Base-by-base conservation (phyloP, 192 early-diverging fungal genomes). In the Geranomyces variabilis region DNA sequence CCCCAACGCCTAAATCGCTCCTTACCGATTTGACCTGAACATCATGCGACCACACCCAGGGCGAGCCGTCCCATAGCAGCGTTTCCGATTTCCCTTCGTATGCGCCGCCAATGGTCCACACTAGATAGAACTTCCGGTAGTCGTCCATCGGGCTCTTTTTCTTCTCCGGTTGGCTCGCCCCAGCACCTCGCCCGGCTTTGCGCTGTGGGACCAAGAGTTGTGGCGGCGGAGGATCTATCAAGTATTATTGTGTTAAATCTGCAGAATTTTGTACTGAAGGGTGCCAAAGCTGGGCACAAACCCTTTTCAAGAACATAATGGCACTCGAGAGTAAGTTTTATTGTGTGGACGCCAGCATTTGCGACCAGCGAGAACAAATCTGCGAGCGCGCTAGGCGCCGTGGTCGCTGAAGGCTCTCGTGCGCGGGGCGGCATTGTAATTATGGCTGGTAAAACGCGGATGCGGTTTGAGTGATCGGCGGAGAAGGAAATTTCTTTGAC, bases 71-170 rank as follows among this genome's bases (percentile, higher is more conserved):
- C 31, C 44, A 60, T 1, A 53, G 59, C 15, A 79, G 66, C 31
- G 55, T 66, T 53, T 26, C 49, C 48, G 69, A 67, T 61, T 80
- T 80, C 15, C 72, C 73, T 43, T 80, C 79, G 22, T 60, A 45
- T n/a, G 28, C 22, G 26, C 69, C 69, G 15, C 57, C 79, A 60
- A 80, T 44, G 8, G 62, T 46, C 58, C 66, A 80, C 12, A 46
- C 67, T 4, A 80, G 17, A 29, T 76, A 80, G 31, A 74, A 71
- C 55, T 67, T 77, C 12, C 46, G 44, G 33, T 65, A 76, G 19
- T 76, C 74, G 33, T 76, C 74, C 60, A 61, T 58, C 13, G 67
- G 19, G 33, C 31, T 61, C 46, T 63, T 61, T n/a, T 43, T 19
- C 47, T 57, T 75, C 24, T 21, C 22, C 19, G 49, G 21, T 29